Evolutionary conservation across 2,329 filamentous ascomycete species (phyloP).

Genomic region (Trichoderma afroharzianum): DNA sequence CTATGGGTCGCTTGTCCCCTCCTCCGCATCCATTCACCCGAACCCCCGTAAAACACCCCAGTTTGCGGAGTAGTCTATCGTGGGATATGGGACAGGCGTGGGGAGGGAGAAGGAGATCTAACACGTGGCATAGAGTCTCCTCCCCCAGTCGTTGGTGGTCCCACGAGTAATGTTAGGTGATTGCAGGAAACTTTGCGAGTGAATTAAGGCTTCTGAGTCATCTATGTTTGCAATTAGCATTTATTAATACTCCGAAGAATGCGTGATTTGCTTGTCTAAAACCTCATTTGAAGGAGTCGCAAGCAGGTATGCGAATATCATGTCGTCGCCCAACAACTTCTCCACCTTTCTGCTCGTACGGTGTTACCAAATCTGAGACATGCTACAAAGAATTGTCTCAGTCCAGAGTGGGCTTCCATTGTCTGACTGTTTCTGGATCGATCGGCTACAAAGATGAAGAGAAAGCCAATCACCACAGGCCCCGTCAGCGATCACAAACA

Average conservation of each 20-base stretch:
- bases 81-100: background rate
- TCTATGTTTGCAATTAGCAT: background rate
- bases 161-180: background rate
- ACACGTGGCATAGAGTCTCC: background rate
- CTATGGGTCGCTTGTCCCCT: background rate
- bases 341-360: background rate
- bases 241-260: background rate
- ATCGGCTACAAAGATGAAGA: background rate
- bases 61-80: background rate
- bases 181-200: background rate
- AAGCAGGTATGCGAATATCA: background rate
- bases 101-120: background rate
- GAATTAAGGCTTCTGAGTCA: background rate
- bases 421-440: background rate
- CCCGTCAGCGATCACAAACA: background rate
- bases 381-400: background rate
- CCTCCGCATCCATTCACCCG: background rate
- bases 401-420: background rate
- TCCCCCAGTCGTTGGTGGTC: background rate
- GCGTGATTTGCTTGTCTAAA: background rate
- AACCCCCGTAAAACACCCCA: background rate
- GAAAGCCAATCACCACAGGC: background rate
- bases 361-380: background rate
- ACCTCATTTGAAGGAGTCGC: background rate
- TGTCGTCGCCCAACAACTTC: background rate